Evolutionary conservation across 1,284 basidiomycete genomes (phyloP).

Genomic region (Ceratobasidium theobromae): DNA sequence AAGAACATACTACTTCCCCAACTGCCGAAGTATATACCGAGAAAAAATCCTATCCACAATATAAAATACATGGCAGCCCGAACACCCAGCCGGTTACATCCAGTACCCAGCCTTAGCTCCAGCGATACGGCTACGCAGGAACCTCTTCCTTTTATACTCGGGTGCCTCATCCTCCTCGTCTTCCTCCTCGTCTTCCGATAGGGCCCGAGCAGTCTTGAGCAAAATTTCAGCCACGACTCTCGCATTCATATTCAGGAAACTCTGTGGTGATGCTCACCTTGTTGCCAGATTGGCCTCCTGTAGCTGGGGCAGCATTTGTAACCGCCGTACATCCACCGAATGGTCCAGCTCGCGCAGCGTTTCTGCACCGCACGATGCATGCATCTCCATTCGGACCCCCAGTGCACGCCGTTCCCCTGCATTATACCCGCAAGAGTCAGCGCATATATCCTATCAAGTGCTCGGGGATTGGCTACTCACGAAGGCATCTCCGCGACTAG

Average conservation of each 20-base stretch:
- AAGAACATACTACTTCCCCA: too few relatives aligned
- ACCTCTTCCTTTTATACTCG: not conserved
- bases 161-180: not conserved
- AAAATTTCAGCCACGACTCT: too few relatives aligned
- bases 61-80: too few relatives aligned
- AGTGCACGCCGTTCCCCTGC: constrained; percentile 37
- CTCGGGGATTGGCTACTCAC: constrained; percentile 33
- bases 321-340: constrained; percentile 40
- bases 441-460: constrained; percentile 29
- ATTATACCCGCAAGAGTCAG: not conserved
- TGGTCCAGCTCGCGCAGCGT: constrained; percentile 38
- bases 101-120: constrained; percentile 18
- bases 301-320: constrained; percentile 25
- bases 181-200: constrained; percentile 1
- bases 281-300: not conserved
- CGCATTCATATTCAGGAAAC: too few relatives aligned
- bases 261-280: not conserved
- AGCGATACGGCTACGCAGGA: constrained; percentile 1
- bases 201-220: not conserved
- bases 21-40: not conserved
- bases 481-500: constrained; percentile 37
- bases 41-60: too few relatives aligned
- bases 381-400: constrained; percentile 39
- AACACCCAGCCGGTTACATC: too few relatives aligned
- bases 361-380: constrained; percentile 40